These are phyloP conservation scores for Fagus sylvatica DNA, from an alignment of 306 rosid genomes.

Conservation along the genomic window DNA sequence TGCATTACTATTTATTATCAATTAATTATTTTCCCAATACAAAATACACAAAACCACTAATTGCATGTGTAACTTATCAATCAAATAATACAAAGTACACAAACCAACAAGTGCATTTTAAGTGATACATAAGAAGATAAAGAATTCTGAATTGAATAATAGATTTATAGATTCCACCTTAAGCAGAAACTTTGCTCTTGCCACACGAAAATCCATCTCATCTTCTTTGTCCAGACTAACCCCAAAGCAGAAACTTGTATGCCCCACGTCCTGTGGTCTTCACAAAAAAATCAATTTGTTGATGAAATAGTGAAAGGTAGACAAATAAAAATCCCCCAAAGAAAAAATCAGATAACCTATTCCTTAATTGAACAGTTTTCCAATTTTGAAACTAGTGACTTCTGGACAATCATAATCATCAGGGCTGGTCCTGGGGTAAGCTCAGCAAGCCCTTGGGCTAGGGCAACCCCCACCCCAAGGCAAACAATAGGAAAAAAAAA, in stretches of 20 bases:
- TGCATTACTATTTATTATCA: too few relatives aligned
- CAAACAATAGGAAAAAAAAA: too few relatives aligned
- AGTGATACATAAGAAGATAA: conserved; percentile 21
- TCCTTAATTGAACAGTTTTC: background rate
- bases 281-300: conserved; percentile 24
- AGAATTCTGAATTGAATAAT: background rate
- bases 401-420: background rate
- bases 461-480: too few relatives aligned
- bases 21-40: too few relatives aligned
- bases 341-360: background rate
- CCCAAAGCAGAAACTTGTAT: conserved; percentile 83
- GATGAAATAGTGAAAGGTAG: background rate
- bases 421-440: too few relatives aligned
- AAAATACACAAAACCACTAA: too few relatives aligned
- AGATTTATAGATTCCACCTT: conserved; percentile 56
- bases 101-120: conserved; percentile 7
- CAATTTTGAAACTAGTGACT: background rate
- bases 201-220: conserved; percentile 93
- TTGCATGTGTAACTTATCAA: conserved; percentile 1
- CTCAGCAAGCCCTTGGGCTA: too few relatives aligned
- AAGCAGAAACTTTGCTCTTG: conserved; percentile 95
- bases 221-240: conserved; percentile 98
- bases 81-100: conserved; percentile 6
- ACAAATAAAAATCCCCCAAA: background rate
- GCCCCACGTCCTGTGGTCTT: conserved; percentile 99